phyloP scores from a whole-genome alignment of 108 stramenopile genomes.

The Poteriospumella lacustris region DNA sequence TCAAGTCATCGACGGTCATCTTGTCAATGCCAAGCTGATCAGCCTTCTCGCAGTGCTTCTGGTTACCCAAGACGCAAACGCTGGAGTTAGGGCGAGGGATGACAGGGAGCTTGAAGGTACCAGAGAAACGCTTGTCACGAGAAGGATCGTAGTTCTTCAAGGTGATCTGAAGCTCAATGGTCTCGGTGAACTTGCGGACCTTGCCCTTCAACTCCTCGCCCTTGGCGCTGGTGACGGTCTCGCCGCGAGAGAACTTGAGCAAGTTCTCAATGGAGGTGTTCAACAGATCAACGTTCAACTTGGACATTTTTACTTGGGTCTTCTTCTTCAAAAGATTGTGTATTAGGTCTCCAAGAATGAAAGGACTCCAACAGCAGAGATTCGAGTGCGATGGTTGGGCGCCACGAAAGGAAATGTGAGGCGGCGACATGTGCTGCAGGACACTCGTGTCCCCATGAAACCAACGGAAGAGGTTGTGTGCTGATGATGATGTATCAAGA shows the following conservation, averaged over 20 bases:
- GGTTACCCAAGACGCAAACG: slow-evolving; percentile 96
- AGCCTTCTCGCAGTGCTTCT: slow-evolving; percentile 96
- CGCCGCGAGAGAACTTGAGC: slow-evolving; percentile 49
- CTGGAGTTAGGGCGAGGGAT: slow-evolving; percentile 91
- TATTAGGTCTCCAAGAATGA: too few relatives aligned
- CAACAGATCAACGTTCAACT: slow-evolving; percentile 54
- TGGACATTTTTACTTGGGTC: slow-evolving; percentile 34
- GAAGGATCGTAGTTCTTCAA: slow-evolving; percentile 99
- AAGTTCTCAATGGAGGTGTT: slow-evolving; percentile 47
- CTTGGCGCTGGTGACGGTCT: slow-evolving; percentile 46
- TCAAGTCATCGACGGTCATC: slow-evolving; percentile 97
- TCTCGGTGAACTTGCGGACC: slow-evolving; percentile 98
- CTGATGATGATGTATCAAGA: too few relatives aligned
- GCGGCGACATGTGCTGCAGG: too few relatives aligned
- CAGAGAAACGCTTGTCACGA: slow-evolving; percentile 99
- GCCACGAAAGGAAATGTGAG: too few relatives aligned
- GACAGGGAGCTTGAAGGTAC: slow-evolving; percentile 94
- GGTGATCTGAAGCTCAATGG: slow-evolving; percentile 78
- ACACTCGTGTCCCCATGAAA: too few relatives aligned
- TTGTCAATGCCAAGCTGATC: slow-evolving; percentile 90
- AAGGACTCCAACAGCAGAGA: too few relatives aligned
- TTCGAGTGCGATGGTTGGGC: too few relatives aligned
- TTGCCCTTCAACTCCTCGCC: slow-evolving; percentile 76
- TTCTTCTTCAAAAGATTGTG: too few relatives aligned
- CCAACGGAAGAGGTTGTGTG: too few relatives aligned